phyloP scores from a whole-genome alignment of 2,329 filamentous ascomycete genomes.

The Fusarium musae region DNA sequence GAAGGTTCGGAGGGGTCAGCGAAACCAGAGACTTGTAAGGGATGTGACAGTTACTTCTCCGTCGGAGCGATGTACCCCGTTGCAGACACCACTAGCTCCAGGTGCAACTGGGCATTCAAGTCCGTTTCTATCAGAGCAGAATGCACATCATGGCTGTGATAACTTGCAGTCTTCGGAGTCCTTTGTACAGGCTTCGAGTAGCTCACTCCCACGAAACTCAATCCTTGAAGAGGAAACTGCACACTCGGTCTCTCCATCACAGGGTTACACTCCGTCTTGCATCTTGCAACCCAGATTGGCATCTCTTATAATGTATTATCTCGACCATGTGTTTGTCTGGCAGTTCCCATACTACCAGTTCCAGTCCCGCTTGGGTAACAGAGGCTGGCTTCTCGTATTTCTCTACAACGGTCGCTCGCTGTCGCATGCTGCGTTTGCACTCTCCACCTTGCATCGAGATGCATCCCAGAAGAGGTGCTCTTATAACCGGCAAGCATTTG shows the following conservation, averaged over 20 bases:
- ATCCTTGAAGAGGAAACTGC: not conserved
- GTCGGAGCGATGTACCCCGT: rapidly evolving
- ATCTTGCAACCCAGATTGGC: not conserved
- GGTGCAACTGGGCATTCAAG: no score
- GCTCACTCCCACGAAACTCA: no score
- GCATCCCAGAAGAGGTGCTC: not conserved
- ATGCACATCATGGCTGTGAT: no score
- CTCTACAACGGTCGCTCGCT: not conserved
- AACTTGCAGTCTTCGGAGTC: rapidly evolving
- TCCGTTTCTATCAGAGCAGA: not conserved
- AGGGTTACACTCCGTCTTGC: not conserved
- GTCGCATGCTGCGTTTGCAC: not conserved
- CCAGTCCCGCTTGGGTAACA: not conserved
- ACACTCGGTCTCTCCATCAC: not conserved
- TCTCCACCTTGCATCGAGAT: not conserved
- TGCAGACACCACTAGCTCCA: not conserved
- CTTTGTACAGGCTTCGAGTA: rapidly evolving
- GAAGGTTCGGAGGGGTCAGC: not conserved
- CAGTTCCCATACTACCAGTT: not conserved
- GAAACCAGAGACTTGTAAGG: not conserved
- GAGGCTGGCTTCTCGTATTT: not conserved
- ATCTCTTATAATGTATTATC: not conserved
- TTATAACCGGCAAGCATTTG: not conserved
- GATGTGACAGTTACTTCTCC: not conserved
- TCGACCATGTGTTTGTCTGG: not conserved